Evolutionary conservation across 2,329 filamentous ascomycete genomes (phyloP).

Genomic region (Colletotrichum sp.): DNA sequence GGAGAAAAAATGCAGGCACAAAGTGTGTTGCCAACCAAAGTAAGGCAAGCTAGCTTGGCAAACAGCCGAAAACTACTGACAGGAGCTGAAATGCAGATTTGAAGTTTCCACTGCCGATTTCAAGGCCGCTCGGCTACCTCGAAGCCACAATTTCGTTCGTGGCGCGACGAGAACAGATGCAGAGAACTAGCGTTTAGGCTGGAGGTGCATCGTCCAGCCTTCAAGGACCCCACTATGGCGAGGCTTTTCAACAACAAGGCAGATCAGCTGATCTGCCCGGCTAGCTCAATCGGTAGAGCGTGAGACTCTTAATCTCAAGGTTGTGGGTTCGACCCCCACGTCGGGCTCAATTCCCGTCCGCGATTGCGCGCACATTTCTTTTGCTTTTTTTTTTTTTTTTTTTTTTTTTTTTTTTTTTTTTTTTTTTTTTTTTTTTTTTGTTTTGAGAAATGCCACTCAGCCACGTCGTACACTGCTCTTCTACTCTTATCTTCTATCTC

Average conservation of each 20-base stretch:
- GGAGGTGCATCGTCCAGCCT: accelerated
- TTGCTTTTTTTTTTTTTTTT: not conserved
- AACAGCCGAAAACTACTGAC: too few species aligned
- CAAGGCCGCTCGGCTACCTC: accelerated
- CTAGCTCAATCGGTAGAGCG: conserved; percentile 77
- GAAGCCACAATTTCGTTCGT: not conserved
- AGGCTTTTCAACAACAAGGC: not conserved
- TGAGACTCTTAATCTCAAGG: conserved; percentile 73
- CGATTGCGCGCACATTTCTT: not conserved
- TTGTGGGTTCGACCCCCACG: conserved; percentile 54
- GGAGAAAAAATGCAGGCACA: too few species aligned
- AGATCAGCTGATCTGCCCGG: conserved; percentile 43
- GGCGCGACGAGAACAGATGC: accelerated
- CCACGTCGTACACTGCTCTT: not conserved
- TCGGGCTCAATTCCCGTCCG: conserved; percentile 23
- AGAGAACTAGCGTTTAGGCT: accelerated
- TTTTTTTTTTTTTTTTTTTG: too few species aligned
- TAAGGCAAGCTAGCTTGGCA: too few species aligned
- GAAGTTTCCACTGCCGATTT: not conserved
- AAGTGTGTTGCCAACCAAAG: too few species aligned
- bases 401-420: not conserved
- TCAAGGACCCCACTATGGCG: accelerated
- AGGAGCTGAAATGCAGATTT: too few species aligned
- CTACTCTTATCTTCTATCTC: too few species aligned
- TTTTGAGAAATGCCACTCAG: not conserved